Evolutionary conservation across 805 yeast species (phyloP).

Genomic region (Candida ascalaphidarum): DNA sequence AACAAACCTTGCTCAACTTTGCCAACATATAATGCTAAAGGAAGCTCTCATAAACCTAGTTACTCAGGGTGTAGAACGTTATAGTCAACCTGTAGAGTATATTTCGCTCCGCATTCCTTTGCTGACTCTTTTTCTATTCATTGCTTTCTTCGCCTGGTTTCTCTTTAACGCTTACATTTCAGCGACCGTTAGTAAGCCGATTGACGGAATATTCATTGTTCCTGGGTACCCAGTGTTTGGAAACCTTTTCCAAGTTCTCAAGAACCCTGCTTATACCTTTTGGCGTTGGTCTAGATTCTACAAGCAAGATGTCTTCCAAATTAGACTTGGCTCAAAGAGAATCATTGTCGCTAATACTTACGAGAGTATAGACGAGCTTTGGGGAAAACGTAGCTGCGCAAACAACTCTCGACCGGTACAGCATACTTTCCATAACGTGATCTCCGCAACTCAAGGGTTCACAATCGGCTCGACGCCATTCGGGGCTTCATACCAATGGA

Average conservation of each 20-base stretch:
- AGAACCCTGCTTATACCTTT: constrained; percentile 44
- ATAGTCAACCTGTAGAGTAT: no score
- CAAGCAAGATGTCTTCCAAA: constrained; percentile 45
- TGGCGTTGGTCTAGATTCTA: constrained; percentile 34
- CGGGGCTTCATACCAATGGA: constrained; percentile 35
- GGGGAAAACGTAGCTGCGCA: constrained; percentile 39
- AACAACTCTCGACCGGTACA: constrained; percentile 61
- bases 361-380: constrained; percentile 43
- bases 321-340: constrained; percentile 48
- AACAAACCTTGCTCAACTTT: no score
- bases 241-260: constrained; percentile 32
- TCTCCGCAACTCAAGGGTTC: constrained; percentile 46
- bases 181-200: no score
- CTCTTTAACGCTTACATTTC: no score
- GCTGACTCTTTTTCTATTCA: no score
- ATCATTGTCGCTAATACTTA: constrained; percentile 64
- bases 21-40: no score
- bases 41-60: no score
- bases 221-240: constrained; percentile 48
- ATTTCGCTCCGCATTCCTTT: no score
- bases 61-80: no score
- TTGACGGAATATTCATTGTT: constrained; percentile 28
- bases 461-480: constrained; percentile 63
- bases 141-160: no score
- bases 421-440: constrained; percentile 59